These are phyloP conservation scores for Fistulinella prunicolor DNA, from an alignment of 768 basidiomycete species.

Conservation along the genomic window DNA sequence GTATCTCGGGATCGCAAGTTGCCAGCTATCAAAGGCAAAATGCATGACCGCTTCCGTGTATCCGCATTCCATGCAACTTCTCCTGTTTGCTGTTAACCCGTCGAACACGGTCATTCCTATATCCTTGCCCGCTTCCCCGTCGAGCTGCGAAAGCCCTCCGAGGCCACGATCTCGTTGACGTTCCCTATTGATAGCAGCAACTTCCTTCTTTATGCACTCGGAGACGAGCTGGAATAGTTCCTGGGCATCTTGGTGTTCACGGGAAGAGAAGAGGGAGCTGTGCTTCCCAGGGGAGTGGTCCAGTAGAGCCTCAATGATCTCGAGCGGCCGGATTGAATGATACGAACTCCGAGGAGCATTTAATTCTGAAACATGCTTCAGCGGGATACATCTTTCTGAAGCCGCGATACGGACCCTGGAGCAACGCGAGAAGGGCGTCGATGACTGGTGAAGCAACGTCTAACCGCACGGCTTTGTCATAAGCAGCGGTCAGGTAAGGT, in stretches of 20 bases:
- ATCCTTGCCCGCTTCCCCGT: conserved; percentile 29
- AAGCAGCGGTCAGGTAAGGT: conserved; percentile 73
- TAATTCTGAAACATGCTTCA: conserved; percentile 44
- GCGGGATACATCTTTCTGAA: background rate
- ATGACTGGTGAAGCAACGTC: conserved; percentile 87
- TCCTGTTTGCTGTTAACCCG: conserved; percentile 84
- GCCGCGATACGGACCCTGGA: conserved; percentile 50
- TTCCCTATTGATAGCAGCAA: conserved; percentile 69
- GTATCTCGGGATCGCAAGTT: conserved; percentile 67
- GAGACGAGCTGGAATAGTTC: conserved; percentile 95
- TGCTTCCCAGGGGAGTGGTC: conserved; percentile 49
- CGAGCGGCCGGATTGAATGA: conserved; percentile 64
- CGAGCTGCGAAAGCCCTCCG: conserved; percentile 45
- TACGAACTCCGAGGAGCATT: conserved; percentile 60
- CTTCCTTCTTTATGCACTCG: conserved; percentile 85
- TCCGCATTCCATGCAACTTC: conserved; percentile 86
- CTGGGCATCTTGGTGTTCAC: conserved; percentile 97
- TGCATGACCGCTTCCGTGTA: conserved; percentile 95
- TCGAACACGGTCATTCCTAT: conserved; percentile 77
- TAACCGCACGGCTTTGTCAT: conserved; percentile 69
- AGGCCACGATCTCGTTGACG: conserved; percentile 68
- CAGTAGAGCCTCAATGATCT: conserved; percentile 69
- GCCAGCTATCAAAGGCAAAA: conserved; percentile 84
- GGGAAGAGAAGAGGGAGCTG: conserved; percentile 73
- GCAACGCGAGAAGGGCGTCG: conserved; percentile 70